Evolutionary conservation across 495 filamentous ascomycete genomes (phyloP), one percentile per base, ranked within the genome.

Genomic region (Niebla homalea): DNA sequence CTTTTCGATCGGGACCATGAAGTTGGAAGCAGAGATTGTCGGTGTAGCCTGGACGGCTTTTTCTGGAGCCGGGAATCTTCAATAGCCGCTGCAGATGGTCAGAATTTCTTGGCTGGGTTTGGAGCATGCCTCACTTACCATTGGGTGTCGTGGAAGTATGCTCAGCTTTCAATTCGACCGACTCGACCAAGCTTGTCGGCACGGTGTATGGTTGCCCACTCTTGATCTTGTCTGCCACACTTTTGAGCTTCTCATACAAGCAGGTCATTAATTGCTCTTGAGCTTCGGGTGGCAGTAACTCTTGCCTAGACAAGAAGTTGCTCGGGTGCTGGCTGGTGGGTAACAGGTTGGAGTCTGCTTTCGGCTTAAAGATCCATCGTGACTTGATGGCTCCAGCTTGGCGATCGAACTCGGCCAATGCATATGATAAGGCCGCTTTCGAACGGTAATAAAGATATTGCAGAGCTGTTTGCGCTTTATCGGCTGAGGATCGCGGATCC

Each of bases 331-430:
- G 14, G 19, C 44, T 55, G 2, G 46, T 41, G 11, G 56, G 58
- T 15, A 61, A 15, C 5, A 58, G 42, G 40, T 58, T 53, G 4
- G 8, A 8, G 11, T 61, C 58, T 18, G 35, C 58, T 16, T 38
- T 26, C 3, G 58, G 50, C 36, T 61, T 61, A 38, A 45, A 51
- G 5, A 52, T 39, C 58, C 58, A 61, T 7, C 53, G 12, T 4
- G 55, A 43, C 20, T 29, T 20, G 18, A 58, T 38, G 3, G 39
- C 48, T 6, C 3, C n/a, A 3, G 58, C 58, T 38, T 54, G 32
- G 19, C 25, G 16, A 41, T 58, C 56, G 36, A 61, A 61, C 7
- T 53, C 19, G 2, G 23, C 12, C 7, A 61, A 21, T 0, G 53
- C 58, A 36, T 53, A 38, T 14, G 35, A 20, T 19, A 53, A 43